Percentiles rank a stretch among this genome's conserved stretches.
These are phyloP conservation scores for Kwoniella newhampshirensis DNA, from an alignment of 768 basidiomycete genomes.

Conservation along the genomic window DNA sequence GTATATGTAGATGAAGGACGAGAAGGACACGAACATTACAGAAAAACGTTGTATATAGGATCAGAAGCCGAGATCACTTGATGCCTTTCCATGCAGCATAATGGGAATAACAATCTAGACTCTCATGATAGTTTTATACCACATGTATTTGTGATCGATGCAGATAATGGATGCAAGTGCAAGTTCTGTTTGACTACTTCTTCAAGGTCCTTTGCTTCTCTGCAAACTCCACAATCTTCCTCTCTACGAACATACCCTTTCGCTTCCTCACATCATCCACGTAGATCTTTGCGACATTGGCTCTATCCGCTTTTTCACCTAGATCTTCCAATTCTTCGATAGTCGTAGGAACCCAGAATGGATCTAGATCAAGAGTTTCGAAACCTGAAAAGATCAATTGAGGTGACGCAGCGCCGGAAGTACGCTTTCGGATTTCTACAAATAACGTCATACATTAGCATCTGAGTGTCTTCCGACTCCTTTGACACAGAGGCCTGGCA, in stretches of 20 bases:
- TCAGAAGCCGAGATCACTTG: too few relatives aligned
- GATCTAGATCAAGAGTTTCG: slow-evolving; percentile 88
- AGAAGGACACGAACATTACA: background rate
- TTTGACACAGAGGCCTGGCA: too few relatives aligned
- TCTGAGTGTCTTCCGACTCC: too few relatives aligned
- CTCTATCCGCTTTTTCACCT: slow-evolving; percentile 90
- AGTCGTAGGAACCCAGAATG: slow-evolving; percentile 97
- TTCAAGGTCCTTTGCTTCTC: slow-evolving; percentile 93
- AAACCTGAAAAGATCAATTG: slow-evolving; percentile 98
- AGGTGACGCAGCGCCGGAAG: slow-evolving; percentile 94
- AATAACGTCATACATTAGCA: background rate
- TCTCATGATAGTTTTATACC: too few relatives aligned
- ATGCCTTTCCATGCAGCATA: too few relatives aligned
- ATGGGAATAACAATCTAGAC: too few relatives aligned
- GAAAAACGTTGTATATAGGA: too few relatives aligned
- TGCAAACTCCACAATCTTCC: slow-evolving; percentile 90
- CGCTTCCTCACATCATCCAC: slow-evolving; percentile 86
- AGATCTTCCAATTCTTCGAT: slow-evolving; percentile 95
- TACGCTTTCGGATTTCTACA: slow-evolving; percentile 88
- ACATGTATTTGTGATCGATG: too few relatives aligned
- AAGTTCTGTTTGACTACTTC: too few relatives aligned
- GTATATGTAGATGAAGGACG: slow-evolving; percentile 13
- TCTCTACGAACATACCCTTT: slow-evolving; percentile 93
- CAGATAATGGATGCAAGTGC: too few relatives aligned
- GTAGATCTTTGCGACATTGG: slow-evolving; percentile 89